Conservation (phyloP, 306 rosid species). For the Trifolium fragiferum region DNA sequence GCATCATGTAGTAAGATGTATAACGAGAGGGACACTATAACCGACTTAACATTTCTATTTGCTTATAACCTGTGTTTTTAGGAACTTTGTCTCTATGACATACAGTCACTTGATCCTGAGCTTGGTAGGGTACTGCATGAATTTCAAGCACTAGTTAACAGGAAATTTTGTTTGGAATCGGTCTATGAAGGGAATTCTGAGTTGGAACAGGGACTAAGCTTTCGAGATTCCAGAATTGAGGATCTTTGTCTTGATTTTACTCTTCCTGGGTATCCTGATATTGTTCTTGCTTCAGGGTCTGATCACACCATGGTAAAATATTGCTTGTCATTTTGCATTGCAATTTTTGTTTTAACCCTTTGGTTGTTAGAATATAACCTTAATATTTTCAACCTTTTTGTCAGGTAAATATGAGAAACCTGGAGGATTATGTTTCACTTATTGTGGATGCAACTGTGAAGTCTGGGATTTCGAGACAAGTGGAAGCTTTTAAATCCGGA, state of each 20-base stretch:
- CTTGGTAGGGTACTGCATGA: conserved; percentile 81
- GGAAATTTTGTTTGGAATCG: conserved; percentile 57
- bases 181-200: conserved; percentile 48
- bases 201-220: conserved; percentile 50
- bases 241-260: conserved; percentile 96
- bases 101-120: conserved; percentile 82
- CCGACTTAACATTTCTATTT: conserved; percentile 36
- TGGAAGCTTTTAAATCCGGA: conserved; percentile 92
- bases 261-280: conserved; percentile 93
- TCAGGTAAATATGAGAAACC: conserved; percentile 76
- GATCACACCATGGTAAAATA: conserved; percentile 63
- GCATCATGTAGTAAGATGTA: conserved; percentile 28
- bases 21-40: conserved; percentile 9
- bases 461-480: conserved; percentile 85
- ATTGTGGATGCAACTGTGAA: conserved; percentile 75
- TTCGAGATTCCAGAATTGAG: conserved; percentile 68
- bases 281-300: conserved; percentile 61
- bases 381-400: conserved; percentile 40
- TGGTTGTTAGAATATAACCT: conserved; percentile 14
- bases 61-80: conserved; percentile 38
- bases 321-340: conserved; percentile 31
- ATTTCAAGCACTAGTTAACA: conserved; percentile 77
- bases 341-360: conserved; percentile 32
- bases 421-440: conserved; percentile 79
- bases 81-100: conserved; percentile 86